Evolutionary conservation across 2,329 filamentous ascomycete species (phyloP), one percentile per base, ranked within the genome.

Genomic region (Botrytis porri): DNA sequence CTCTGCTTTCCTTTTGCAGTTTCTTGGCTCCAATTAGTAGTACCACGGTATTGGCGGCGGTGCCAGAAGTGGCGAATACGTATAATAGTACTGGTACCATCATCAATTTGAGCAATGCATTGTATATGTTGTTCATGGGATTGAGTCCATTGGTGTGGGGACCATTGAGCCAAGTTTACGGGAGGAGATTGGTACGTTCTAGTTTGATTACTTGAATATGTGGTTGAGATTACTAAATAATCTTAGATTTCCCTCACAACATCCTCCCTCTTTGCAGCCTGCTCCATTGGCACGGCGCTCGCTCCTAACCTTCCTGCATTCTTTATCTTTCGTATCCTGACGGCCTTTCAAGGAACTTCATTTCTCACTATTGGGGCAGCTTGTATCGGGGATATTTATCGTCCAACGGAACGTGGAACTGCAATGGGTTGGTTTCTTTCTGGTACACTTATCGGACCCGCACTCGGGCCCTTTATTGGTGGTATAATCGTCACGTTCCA

Each of bases 121-220:
- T 91, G n/a, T 93, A 93, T 77, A 86, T 93, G 84, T 81, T 90
- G 7, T 89, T 91, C 77, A 95, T 94, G 92, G 92, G 90, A 0
- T 72, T 93, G 7, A 88, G 86, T 22, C 89, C 92, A 1, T 86
- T 90, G 16, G 86, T 94, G 71, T 95, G 91, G 87, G 91, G 92
- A 0, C 92, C 92, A 0, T 83, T 93, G 74, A 92, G 90, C 75
- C 88, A 90, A 76, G 86, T 91, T 0, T 90, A 88, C 77, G 89
- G 89, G 20, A 84, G 89, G 73, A 83, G 88, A 77, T 83, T 84
- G 72, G 88, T 90, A 78, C 80, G 87, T 48, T 61, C 45, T 41
- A 59, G 20, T n/a, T 64, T 0, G 3, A 35, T 48, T 61, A 7
- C 35, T 39, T 12, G 6, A 4, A 35, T 60, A 35, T 25, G 69